Base-by-base conservation (phyloP, 2,329 filamentous ascomycete genomes). In the Fusarium sp. region DNA sequence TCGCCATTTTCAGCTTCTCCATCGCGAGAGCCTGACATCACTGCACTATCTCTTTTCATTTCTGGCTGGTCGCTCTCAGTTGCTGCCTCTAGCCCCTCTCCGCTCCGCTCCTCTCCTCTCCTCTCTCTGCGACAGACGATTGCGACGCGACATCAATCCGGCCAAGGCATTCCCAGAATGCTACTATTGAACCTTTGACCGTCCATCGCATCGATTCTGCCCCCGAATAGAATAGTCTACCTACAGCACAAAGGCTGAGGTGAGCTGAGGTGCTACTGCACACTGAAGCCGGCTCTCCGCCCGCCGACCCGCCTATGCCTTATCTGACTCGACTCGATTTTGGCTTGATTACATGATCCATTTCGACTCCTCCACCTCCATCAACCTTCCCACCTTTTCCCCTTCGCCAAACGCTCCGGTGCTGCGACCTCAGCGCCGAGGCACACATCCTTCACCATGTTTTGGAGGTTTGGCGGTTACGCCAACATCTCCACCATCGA, bases 401-500 rank as follows among this genome's bases (percentile, higher is more conserved):
- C n/a, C n/a, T 44, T 51, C 62, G 52, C 58, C 58, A 64, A 58
- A 54, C 61, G 66, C 64, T 65, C 65, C 69, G 70, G 73, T 72
- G 73, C 70, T 71, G 72, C 71, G 58, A 57, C 58, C 70, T 70
- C 72, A 70, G 75, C 69, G 73, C 71, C 67, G 72, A 72, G 70
- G 71, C 69, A 61, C 65, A 71, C 68, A 62, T 53, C 71, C 72
- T 76, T 74, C 88, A 94, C 79, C 83, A 99, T 99, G 95, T 99
- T 99, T 81, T 99, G 95, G 95, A 91, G 94, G 81, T 99, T 98
- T 85, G 94, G 95, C 85, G 93, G 93, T 75, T 98, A 98, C 85
- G 92, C 93, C 84, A 96, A 92, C 85, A 91, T 97, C 80, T 97
- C 94, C 73, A 91, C 93, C 75, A 92, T 99, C 79, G 95, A 98